Evolutionary conservation across 2,329 filamentous ascomycete genomes (phyloP).

Genomic region (Alternaria angustiovoidea): DNA sequence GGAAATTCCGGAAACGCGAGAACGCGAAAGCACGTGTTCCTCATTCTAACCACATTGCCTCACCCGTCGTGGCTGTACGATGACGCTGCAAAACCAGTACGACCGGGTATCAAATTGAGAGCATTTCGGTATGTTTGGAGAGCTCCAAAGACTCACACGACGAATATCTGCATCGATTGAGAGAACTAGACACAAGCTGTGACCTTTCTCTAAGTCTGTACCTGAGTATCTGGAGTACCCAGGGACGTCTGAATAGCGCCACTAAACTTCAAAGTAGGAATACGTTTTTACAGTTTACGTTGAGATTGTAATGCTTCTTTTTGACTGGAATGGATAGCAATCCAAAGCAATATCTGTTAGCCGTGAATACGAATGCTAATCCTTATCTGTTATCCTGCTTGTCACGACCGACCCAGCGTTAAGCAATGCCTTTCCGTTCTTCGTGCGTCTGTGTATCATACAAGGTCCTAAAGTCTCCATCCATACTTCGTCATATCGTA

Average conservation of each 20-base stretch:
- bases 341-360: background rate
- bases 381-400: background rate
- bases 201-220: background rate
- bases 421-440: background rate
- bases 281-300: background rate
- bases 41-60: background rate
- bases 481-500: background rate
- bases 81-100: background rate
- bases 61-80: background rate
- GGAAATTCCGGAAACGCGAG: conserved; percentile 22
- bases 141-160: background rate
- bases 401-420: background rate
- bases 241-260: background rate
- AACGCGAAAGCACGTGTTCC: conserved; percentile 29
- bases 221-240: background rate
- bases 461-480: background rate
- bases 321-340: background rate
- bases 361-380: background rate
- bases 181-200: background rate
- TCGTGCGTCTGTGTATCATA: conserved; percentile 7
- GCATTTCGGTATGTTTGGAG: background rate
- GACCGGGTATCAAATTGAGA: background rate
- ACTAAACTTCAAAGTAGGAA: background rate
- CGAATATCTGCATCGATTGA: background rate
- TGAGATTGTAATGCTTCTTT: background rate